Evolutionary conservation across 805 yeast genomes (phyloP).

Genomic region (Spathaspora gorwiae): DNA sequence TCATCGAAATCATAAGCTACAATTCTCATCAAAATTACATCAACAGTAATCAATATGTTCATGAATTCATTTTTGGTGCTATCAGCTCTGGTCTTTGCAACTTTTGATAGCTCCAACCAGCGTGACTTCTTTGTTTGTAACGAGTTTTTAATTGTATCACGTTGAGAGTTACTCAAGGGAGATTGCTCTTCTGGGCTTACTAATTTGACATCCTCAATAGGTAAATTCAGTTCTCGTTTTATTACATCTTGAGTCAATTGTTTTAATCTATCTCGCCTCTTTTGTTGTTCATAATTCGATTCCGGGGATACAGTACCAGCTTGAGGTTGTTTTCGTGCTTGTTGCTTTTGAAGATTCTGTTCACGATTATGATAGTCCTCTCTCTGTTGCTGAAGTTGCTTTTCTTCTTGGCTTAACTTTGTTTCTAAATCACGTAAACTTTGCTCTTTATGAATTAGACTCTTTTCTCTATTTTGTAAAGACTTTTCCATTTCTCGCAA

Average conservation of each 20-base stretch:
- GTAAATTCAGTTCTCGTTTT: constrained; percentile 9
- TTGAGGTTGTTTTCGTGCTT: neutral
- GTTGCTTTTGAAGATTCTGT: too few relatives aligned
- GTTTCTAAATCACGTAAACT: constrained; percentile 3
- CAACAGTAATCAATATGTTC: constrained; percentile 22
- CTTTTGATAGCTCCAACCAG: constrained; percentile 20
- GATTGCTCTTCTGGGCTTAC: neutral
- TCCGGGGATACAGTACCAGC: neutral
- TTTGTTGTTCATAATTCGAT: constrained; percentile 8
- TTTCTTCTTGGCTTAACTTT: constrained; percentile 3
- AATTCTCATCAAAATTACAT: constrained; percentile 22
- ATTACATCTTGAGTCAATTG: constrained; percentile 17
- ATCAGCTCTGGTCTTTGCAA: constrained; percentile 9
- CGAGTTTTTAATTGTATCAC: constrained; percentile 8
- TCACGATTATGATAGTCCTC: too few relatives aligned
- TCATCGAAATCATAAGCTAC: constrained; percentile 30
- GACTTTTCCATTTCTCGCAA: constrained; percentile 7
- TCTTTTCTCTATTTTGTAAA: neutral
- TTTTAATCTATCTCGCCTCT: constrained; percentile 14
- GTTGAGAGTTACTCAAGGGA: constrained; percentile 2
- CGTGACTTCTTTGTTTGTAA: constrained; percentile 11
- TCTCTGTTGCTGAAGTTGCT: neutral
- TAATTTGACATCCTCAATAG: constrained; percentile 1
- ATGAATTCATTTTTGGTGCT: constrained; percentile 14
- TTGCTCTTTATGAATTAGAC: constrained; percentile 1